Conservation (phyloP, 345 rosid genomes). For the Eucalyptus melliodora region DNA sequence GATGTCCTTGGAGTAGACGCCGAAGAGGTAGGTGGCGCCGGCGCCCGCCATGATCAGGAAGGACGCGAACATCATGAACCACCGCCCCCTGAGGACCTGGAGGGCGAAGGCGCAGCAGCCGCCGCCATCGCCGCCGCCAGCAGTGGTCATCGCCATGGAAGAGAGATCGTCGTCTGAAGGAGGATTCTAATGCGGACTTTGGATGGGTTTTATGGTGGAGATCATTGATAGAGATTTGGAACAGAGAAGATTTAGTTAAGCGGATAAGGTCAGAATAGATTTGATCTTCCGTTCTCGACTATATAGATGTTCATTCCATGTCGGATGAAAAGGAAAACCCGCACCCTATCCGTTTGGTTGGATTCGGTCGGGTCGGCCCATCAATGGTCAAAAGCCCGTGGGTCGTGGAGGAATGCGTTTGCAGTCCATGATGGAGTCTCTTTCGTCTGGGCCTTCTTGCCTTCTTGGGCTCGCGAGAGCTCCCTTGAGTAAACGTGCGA, state of each 20-base stretch:
- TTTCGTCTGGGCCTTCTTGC: not conserved
- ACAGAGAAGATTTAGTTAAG: not conserved
- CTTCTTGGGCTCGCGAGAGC: not conserved
- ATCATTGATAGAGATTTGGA: not conserved
- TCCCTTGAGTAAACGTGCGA: not conserved
- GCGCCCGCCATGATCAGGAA: slow-evolving; percentile 2
- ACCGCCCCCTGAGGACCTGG: not conserved
- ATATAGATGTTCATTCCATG: not conserved
- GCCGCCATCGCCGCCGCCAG: not conserved
- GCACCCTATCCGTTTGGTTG: not conserved
- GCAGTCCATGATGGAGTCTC: not conserved
- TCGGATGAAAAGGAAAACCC: not conserved
- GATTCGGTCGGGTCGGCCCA: not conserved
- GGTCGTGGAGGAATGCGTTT: not conserved
- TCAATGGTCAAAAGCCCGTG: not conserved
- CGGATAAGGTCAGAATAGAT: not conserved
- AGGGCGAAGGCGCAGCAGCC: not conserved
- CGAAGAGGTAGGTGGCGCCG: not conserved
- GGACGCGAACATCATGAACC: slow-evolving; percentile 9
- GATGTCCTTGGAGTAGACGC: slow-evolving; percentile 5
- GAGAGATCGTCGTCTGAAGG: not conserved
- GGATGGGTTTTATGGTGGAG: not conserved
- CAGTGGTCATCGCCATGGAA: not conserved
- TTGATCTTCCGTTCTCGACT: not conserved
- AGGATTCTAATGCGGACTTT: not conserved